Evolutionary conservation across 352 stramenopile genomes (phyloP).

Genomic region (Phytophthora foliorum): DNA sequence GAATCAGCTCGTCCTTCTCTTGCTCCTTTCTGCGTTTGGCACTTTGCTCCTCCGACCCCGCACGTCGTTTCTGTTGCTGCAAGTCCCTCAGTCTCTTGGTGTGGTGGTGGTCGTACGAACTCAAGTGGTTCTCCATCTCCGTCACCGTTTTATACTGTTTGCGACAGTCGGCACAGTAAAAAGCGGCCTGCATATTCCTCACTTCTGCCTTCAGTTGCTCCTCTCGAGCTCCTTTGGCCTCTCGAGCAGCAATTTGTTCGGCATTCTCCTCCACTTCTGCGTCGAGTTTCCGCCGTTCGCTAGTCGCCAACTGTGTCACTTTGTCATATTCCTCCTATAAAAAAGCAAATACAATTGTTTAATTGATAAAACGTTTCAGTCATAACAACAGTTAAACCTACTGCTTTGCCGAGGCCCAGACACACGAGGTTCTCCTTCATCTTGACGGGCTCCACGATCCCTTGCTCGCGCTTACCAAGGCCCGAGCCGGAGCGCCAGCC

Average conservation of each 20-base stretch:
- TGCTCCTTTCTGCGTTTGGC: constrained; percentile 50
- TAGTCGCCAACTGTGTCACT: constrained; percentile 61
- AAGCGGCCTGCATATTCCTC: constrained; percentile 56
- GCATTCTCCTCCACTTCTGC: constrained; percentile 58
- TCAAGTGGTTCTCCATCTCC: constrained; percentile 81
- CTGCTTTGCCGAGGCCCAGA: constrained; percentile 70
- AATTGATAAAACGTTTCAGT: background rate
- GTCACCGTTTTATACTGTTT: constrained; percentile 80
- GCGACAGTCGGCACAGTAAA: constrained; percentile 65
- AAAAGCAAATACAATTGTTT: background rate
- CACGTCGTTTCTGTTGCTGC: constrained; percentile 43
- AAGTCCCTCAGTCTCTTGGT: constrained; percentile 58
- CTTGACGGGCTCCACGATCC: constrained; percentile 66
- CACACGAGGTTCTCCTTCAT: constrained; percentile 71
- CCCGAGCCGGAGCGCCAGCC: constrained; percentile 65
- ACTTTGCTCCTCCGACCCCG: constrained; percentile 18
- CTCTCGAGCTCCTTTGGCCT: constrained; percentile 38
- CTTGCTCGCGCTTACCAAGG: constrained; percentile 63
- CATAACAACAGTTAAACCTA: constrained; percentile 10
- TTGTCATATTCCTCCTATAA: constrained; percentile 65
- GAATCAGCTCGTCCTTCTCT: constrained; percentile 40
- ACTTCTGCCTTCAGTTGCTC: constrained; percentile 45
- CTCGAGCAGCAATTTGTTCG: constrained; percentile 38
- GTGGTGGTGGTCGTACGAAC: constrained; percentile 83
- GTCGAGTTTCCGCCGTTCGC: constrained; percentile 58